Conservation (phyloP, 139 green algal species). For the Diplosphaera chodatii region DNA sequence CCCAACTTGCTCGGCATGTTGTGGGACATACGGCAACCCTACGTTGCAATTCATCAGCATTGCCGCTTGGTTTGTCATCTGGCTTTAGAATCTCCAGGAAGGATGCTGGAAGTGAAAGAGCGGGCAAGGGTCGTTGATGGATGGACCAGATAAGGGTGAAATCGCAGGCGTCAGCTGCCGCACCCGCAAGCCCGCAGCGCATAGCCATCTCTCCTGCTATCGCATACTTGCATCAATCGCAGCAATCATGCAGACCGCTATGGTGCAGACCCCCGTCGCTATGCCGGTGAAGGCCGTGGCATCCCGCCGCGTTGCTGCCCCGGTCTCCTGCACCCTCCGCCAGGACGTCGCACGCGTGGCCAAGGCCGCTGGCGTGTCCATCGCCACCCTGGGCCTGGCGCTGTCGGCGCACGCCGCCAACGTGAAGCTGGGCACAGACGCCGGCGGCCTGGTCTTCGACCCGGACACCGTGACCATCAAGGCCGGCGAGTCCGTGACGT, state of each 20-base stretch:
- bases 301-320: constrained; percentile 1
- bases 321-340: constrained; percentile 12
- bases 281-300: not conserved
- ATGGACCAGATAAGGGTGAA: no score
- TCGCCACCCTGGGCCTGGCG: constrained; percentile 59
- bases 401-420: constrained; percentile 58
- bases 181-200: no score
- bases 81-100: no score
- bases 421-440: constrained; percentile 78
- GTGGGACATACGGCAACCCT: no score
- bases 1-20: no score
- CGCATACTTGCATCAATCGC: not conserved
- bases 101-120: no score
- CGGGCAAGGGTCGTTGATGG: no score
- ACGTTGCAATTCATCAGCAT: no score
- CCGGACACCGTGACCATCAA: constrained; percentile 49
- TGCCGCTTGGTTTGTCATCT: no score
- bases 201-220: not conserved
- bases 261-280: not conserved
- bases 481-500: constrained; percentile 73
- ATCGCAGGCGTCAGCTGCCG: no score
- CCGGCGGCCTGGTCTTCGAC: constrained; percentile 67
- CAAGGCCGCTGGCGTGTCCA: constrained; percentile 36
- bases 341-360: constrained; percentile 16
- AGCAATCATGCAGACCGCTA: not conserved